Evolutionary conservation across 2,329 filamentous ascomycete species (phyloP), one percentile per base, ranked within the genome.

Genomic region (Trichoderma pleuroti): DNA sequence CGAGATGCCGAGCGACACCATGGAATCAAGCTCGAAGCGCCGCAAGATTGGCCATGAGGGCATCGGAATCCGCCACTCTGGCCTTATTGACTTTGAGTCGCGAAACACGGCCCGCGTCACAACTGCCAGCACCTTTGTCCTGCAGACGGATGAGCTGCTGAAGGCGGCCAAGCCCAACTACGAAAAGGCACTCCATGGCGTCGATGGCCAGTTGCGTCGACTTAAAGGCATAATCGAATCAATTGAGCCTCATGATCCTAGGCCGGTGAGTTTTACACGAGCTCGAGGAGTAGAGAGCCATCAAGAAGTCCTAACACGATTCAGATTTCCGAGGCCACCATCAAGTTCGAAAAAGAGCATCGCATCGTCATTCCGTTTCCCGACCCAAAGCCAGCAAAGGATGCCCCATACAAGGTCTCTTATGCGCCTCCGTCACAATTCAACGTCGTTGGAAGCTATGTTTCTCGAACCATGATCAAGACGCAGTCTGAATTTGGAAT

Each of bases 381-480:
- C 18, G 86, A 91, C n/a, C 94, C 94, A 21, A 89, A 86, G 64
- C 94, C 95, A 2, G 84, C 88, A 12, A 88, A 89, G 76, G 91
- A 95, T 79, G 89, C 90, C 36, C 91, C 92, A 66, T 97, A 97
- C 82, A 94, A 93, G 76, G 84, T 98, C 66, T 86, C 91, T 49
- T 97, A 93, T 79, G 86, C 86, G 59, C 91, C 89, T 77, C 95
- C 96, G 3, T 82, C 88, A 9, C 90, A 90, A 74, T 89, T 96
- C 80, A 97, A 97, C 77, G 91, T 97, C 28, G 91, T 95, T 36
- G 96, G 96, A 63, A 97, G 94, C 81, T 95, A 97, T 82, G 88
- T 92, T 12, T 84, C 92, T 65, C 91, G 89, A 79, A 94, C 91
- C 3, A 91, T 93, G 81, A 84, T 89, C 71, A 92, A 91, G 76